Conservation (phyloP, 805 yeast genomes). For the Candida ponderosae region DNA sequence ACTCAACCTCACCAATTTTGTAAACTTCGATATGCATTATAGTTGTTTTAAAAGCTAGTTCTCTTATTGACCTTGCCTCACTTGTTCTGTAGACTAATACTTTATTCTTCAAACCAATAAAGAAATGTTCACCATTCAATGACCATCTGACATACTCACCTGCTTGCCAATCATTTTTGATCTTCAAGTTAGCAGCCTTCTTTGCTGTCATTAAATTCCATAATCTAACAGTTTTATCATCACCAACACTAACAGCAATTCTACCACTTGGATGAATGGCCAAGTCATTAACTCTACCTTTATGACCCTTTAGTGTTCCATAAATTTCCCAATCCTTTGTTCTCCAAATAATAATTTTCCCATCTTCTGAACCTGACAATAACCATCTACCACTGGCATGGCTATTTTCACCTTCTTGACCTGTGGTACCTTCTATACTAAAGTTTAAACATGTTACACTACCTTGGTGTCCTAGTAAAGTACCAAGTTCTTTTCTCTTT, state of each 20-base stretch:
- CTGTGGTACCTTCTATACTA: constrained; percentile 35
- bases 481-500: constrained; percentile 89
- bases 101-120: constrained; percentile 65
- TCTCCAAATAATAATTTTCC: constrained; percentile 86
- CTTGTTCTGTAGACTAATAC: constrained; percentile 58
- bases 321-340: constrained; percentile 94
- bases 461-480: constrained; percentile 82
- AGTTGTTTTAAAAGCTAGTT: constrained; percentile 43
- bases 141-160: constrained; percentile 67
- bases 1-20: constrained; percentile 39
- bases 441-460: constrained; percentile 74
- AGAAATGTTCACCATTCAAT: constrained; percentile 56
- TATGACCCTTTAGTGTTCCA: constrained; percentile 85
- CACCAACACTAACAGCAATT: constrained; percentile 84
- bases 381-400: constrained; percentile 73
- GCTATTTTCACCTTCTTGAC: constrained; percentile 11
- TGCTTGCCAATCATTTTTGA: constrained; percentile 59
- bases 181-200: constrained; percentile 78
- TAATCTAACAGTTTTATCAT: constrained; percentile 73
- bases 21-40: constrained; percentile 62
- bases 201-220: constrained; percentile 98
- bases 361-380: constrained; percentile 85
- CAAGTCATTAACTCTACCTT: constrained; percentile 73
- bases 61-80: constrained; percentile 49
- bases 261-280: constrained; percentile 87